Evolutionary conservation across 1,284 basidiomycete genomes (phyloP).

Genomic region (Lignosus rhinocerotis): DNA sequence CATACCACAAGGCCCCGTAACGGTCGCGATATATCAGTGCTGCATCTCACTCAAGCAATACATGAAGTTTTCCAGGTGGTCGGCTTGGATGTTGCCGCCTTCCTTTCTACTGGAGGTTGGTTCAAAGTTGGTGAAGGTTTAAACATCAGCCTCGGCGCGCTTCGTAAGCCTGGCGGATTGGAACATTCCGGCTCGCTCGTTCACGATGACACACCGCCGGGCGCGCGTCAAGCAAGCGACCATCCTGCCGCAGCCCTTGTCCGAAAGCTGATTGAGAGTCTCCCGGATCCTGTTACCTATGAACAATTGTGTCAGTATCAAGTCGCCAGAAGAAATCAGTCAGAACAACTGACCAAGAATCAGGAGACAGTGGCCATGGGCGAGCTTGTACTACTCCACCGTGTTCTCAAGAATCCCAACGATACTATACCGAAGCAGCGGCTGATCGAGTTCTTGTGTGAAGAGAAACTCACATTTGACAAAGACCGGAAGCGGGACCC

Average conservation of each 20-base stretch:
- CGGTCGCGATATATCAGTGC: slow-evolving; percentile 53
- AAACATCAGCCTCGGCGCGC: slow-evolving; percentile 43
- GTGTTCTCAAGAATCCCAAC: too few species aligned
- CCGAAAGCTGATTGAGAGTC: slow-evolving; percentile 34
- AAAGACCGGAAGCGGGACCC: too few species aligned
- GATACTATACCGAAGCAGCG: too few species aligned
- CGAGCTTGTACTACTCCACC: too few species aligned
- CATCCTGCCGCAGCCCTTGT: slow-evolving; percentile 34
- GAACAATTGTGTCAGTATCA: too few species aligned
- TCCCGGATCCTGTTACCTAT: slow-evolving; percentile 39
- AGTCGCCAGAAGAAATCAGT: too few species aligned
- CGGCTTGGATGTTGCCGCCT: slow-evolving; percentile 45
- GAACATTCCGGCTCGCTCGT: slow-evolving; percentile 43
- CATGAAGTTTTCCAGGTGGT: too few species aligned
- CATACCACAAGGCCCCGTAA: slow-evolving; percentile 44
- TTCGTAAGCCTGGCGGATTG: slow-evolving; percentile 41
- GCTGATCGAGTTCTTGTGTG: too few species aligned
- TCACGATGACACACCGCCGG: slow-evolving; percentile 33
- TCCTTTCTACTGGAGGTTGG: slow-evolving; percentile 51
- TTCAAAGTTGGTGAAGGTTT: slow-evolving; percentile 31
- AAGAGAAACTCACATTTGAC: too few species aligned
- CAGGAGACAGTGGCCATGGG: too few species aligned
- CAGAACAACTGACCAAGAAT: too few species aligned
- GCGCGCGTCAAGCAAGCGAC: slow-evolving; percentile 36
- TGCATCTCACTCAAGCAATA: too few species aligned